These are phyloP conservation scores for Penicillium sclerotiorum DNA, from an alignment of 2,329 filamentous ascomycete species.

Conservation along the genomic window DNA sequence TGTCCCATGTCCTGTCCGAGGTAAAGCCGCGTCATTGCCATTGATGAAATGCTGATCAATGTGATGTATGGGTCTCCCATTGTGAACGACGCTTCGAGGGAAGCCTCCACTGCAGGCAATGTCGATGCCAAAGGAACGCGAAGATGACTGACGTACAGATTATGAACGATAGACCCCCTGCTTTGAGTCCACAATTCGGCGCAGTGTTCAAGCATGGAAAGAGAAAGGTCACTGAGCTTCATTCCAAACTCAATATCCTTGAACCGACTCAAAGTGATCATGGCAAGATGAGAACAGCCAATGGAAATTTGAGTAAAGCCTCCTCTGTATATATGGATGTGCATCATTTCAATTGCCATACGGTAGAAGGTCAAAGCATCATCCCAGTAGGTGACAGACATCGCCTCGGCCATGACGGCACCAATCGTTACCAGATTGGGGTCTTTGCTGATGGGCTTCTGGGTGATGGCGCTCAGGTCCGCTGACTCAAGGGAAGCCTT, in stretches of 20 bases:
- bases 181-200: conserved; percentile 58
- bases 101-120: conserved; percentile 56
- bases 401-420: conserved; percentile 60
- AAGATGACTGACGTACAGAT: conserved; percentile 65
- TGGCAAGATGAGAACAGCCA: conserved; percentile 60
- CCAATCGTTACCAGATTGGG: conserved; percentile 49
- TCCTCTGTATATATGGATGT: conserved; percentile 57
- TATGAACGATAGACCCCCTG: conserved; percentile 58
- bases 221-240: conserved; percentile 56
- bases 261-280: conserved; percentile 60
- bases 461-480: conserved; percentile 49
- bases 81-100: conserved; percentile 58
- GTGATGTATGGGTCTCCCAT: conserved; percentile 62
- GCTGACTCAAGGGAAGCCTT: conserved; percentile 62
- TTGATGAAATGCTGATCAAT: conserved; percentile 61
- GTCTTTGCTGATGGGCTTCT: conserved; percentile 47
- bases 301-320: conserved; percentile 61
- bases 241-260: conserved; percentile 58
- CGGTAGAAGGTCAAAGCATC: conserved; percentile 63
- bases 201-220: conserved; percentile 56
- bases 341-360: conserved; percentile 60
- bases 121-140: conserved; percentile 55
- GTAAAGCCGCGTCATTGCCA: conserved; percentile 59
- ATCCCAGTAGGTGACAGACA: conserved; percentile 63
- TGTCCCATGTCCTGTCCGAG: conserved; percentile 61